Evolutionary conservation across 2,329 filamentous ascomycete genomes (phyloP).

Genomic region (Aurifilum marmelostoma): DNA sequence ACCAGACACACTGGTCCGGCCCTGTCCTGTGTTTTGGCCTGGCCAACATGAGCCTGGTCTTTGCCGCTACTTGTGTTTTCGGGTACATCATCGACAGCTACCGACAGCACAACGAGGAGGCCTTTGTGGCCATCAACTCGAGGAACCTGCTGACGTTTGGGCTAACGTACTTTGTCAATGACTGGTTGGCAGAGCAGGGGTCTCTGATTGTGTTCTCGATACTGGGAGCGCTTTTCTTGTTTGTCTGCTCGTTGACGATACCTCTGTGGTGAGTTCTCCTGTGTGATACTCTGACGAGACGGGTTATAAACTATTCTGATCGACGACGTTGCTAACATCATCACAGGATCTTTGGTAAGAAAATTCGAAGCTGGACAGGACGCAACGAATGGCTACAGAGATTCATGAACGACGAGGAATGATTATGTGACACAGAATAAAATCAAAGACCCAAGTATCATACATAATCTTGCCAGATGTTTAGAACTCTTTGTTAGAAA

Average conservation of each 20-base stretch:
- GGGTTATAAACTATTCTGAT: neutral
- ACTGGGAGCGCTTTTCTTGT: constrained; percentile 47
- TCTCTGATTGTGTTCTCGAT: constrained; percentile 43
- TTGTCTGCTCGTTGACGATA: constrained; percentile 49
- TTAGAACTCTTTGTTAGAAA: no score
- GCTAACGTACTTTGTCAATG: constrained; percentile 48
- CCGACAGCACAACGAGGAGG: constrained; percentile 50
- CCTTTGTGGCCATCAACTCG: constrained; percentile 55
- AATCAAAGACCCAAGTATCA: neutral
- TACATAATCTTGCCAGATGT: no score
- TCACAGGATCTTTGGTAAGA: constrained; percentile 50
- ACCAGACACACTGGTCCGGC: constrained; percentile 50
- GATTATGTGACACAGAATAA: neutral
- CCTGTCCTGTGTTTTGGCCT: constrained; percentile 53
- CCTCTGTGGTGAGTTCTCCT: constrained; percentile 45
- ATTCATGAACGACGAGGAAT: constrained; percentile 36
- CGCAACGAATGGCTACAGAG: constrained; percentile 41
- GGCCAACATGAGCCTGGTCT: constrained; percentile 52
- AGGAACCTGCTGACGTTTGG: constrained; percentile 52
- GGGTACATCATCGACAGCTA: constrained; percentile 55
- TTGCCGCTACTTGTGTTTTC: constrained; percentile 51
- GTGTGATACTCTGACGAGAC: neutral
- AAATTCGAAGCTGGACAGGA: constrained; percentile 46
- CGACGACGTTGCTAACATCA: constrained; percentile 2
- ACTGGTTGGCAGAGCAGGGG: constrained; percentile 43